phyloP scores from a whole-genome alignment of 768 basidiomycete genomes.

The Panaeolus cyanescens region DNA sequence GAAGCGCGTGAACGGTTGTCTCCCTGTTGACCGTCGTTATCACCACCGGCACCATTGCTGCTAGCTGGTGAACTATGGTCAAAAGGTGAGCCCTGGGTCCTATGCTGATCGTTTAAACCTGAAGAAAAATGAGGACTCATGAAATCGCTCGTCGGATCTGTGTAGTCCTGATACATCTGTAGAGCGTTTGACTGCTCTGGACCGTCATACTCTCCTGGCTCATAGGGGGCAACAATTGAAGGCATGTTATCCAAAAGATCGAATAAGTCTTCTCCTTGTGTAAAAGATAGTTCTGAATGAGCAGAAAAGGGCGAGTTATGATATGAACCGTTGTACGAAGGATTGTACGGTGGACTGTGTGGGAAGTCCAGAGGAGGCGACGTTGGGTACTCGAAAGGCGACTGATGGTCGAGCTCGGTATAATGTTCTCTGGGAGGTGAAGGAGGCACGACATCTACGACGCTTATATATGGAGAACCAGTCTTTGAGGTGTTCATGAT shows the following conservation, averaged over 20 bases:
- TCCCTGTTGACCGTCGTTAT: constrained; percentile 33
- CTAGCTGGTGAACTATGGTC: constrained; percentile 69
- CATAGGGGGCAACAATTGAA: constrained; percentile 48
- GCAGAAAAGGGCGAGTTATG: constrained; percentile 71
- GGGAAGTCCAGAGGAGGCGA: constrained; percentile 13
- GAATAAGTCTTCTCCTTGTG: constrained; percentile 47
- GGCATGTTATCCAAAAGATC: constrained; percentile 50
- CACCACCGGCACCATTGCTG: constrained; percentile 48
- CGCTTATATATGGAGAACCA: constrained; percentile 25
- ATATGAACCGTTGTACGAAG: constrained; percentile 48
- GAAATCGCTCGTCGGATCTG: constrained; percentile 31
- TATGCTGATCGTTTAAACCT: constrained; percentile 19
- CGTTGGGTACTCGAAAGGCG: constrained; percentile 19
- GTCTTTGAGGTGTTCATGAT: constrained; percentile 9
- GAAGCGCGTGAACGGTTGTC: constrained; percentile 59
- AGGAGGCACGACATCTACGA: constrained; percentile 25
- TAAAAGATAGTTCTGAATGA: constrained; percentile 65
- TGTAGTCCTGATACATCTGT: constrained; percentile 58
- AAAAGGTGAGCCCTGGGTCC: constrained; percentile 39
- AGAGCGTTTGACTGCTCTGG: constrained; percentile 47
- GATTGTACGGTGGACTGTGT: constrained; percentile 15
- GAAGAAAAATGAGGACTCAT: constrained; percentile 32
- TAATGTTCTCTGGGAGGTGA: constrained; percentile 19
- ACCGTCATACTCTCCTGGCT: constrained; percentile 73
- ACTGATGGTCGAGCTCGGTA: constrained; percentile 21